A percentile compares a stretch with the other conserved stretches of the same genome.
phyloP scores from a whole-genome alignment of 2,329 filamentous ascomycete genomes.

The Acephala macrosclerotiorum region DNA sequence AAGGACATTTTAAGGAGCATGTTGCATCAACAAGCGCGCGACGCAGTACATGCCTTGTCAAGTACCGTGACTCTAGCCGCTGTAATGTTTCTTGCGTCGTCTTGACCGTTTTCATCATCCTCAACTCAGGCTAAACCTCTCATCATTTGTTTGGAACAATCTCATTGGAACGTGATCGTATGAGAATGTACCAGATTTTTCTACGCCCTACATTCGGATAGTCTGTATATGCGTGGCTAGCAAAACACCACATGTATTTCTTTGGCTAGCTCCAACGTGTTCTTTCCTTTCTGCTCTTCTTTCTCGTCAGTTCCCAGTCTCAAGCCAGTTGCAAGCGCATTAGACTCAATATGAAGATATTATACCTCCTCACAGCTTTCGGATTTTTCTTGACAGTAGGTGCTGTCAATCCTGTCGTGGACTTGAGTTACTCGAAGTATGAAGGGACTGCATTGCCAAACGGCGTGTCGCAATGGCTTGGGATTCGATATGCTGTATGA shows the following conservation, averaged over 20 bases:
- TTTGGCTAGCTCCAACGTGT: neutral
- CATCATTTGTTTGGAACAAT: conserved; percentile 13
- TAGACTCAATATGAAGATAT: neutral
- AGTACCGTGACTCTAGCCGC: conserved; percentile 1
- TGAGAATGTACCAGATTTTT: conserved; percentile 1
- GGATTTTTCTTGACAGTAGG: neutral
- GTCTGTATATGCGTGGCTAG: neutral
- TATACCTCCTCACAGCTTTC: neutral
- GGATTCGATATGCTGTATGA: conserved; percentile 69
- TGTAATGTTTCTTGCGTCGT: neutral
- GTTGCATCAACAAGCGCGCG: neutral
- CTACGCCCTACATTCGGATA: neutral
- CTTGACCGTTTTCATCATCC: neutral
- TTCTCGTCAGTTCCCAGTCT: neutral
- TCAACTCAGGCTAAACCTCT: conserved; percentile 9
- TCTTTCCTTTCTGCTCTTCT: neutral
- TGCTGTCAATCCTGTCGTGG: conserved; percentile 45
- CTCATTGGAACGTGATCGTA: conserved; percentile 1
- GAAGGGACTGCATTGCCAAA: conserved; percentile 59
- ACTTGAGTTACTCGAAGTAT: conserved; percentile 72
- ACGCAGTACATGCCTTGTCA: neutral
- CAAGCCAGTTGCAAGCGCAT: neutral
- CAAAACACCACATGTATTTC: neutral
- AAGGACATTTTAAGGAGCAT: no score
- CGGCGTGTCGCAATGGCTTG: conserved; percentile 74